Percentiles rank a stretch among this genome's conserved stretches.
phyloP scores from a whole-genome alignment of 1,139 yeast species.

The Geotrichum citri-aurantii region DNA sequence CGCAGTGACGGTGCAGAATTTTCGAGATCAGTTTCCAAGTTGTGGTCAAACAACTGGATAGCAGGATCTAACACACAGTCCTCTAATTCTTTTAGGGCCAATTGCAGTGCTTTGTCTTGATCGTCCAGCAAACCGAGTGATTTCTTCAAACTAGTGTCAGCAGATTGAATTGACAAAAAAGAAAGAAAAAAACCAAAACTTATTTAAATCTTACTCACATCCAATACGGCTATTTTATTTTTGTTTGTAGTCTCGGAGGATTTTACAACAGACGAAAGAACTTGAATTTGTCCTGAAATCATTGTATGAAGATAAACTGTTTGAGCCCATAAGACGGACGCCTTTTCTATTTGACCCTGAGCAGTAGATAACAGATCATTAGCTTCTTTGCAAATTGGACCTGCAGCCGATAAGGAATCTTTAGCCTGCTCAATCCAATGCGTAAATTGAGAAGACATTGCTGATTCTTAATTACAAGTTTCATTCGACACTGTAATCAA shows the following conservation, averaged over 20 bases:
- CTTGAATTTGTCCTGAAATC: slow-evolving; percentile 31
- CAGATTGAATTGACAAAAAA: neutral
- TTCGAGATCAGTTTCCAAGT: neutral
- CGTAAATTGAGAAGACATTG: slow-evolving; percentile 12
- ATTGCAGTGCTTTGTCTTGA: slow-evolving; percentile 32
- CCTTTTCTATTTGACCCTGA: slow-evolving; percentile 30
- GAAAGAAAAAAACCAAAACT: neutral
- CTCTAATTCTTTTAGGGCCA: slow-evolving; percentile 33
- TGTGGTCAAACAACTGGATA: slow-evolving; percentile 16
- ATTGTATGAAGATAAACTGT: slow-evolving; percentile 32
- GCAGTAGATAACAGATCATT: slow-evolving; percentile 31
- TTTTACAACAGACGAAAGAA: slow-evolving; percentile 22
- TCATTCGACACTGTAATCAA: too few species aligned
- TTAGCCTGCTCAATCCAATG: slow-evolving; percentile 34
- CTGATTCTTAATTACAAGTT: neutral
- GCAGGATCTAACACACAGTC: slow-evolving; percentile 31
- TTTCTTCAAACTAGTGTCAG: slow-evolving; percentile 11
- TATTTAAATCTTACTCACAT: slow-evolving; percentile 17
- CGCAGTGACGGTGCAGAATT: slow-evolving; percentile 9
- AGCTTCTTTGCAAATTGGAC: slow-evolving; percentile 37
- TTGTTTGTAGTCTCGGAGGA: slow-evolving; percentile 21
- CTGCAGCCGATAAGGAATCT: slow-evolving; percentile 35
- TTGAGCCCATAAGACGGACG: slow-evolving; percentile 36
- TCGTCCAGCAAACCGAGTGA: slow-evolving; percentile 26
- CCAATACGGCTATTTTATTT: slow-evolving; percentile 22